Base-by-base conservation (phyloP, 129 eudicot species). In the Flaveria brownii region DNA sequence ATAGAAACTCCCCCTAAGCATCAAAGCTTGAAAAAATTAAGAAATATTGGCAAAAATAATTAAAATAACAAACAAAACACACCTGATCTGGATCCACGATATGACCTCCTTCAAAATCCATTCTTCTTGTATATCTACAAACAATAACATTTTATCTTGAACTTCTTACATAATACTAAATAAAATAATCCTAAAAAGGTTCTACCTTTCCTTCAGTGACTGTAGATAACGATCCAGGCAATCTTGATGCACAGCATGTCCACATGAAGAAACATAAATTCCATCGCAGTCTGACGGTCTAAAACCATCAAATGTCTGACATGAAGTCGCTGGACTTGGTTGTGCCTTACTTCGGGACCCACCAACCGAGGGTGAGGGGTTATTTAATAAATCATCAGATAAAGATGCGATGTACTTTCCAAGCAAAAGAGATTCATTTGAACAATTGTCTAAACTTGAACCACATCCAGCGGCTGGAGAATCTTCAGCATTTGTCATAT, bases 31-130 rank as follows among this genome's bases (percentile, higher is more conserved):
- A 41, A 14, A 64, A 17, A 71, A 6, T 17, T 17, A 63, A 45
- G 76, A 33, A 45, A 52, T n/a, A 74, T 22, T 39, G 14, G 66
- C 39, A 55, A 68, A 73, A 76, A 50, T 25, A 39, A 10, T 6
- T 39, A n/a, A 57, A 56, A 36, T 47, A 25, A n/a, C 13, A 30
- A 10, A 33, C 43, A 26, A 63, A 25, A 56, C 50, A 64, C 7
- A 91, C 98, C 96, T 94, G 97, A 73, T 91, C 97, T 17, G 99
- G 99, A 82, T 94, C 97, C 80, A 86, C 99, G 69, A 94, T 86
- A 82, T 91, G 97, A 46, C 96, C 95, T 68, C 97, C 99, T 89
- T 94, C 99, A 47, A 91, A 94, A 68, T 86, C 87, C 77, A 89
- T 84, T 86, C 98, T 91, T 87, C 97, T 86, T 26, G 72, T 80